Conservation (phyloP, 73 alveolate genomes). For the Urostyla sp. region DNA sequence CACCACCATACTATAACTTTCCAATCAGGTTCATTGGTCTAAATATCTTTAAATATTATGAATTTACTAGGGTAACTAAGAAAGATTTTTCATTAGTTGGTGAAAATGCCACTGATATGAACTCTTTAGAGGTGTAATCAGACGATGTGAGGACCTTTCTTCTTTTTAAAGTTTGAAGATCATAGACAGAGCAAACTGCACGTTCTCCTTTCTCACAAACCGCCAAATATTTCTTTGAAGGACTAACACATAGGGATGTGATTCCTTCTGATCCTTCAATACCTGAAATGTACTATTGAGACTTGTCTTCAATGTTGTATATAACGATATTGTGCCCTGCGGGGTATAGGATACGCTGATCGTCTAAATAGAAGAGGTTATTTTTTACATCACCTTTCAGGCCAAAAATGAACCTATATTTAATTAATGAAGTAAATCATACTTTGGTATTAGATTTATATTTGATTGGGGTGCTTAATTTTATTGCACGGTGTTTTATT, state of each 20-base stretch:
- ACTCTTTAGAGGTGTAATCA: conserved; percentile 82
- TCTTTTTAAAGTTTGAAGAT: conserved; percentile 62
- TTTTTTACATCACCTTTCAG: conserved; percentile 76
- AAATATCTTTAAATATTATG: neutral
- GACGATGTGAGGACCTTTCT: conserved; percentile 74
- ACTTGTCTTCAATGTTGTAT: conserved; percentile 79
- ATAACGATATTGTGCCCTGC: conserved; percentile 95
- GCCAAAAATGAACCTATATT: conserved; percentile 75
- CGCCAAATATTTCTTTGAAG: conserved; percentile 76
- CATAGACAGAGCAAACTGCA: conserved; percentile 80
- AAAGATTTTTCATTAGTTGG: conserved; percentile 77
- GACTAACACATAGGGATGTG: conserved; percentile 78
- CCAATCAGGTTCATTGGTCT: conserved; percentile 88
- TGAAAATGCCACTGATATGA: conserved; percentile 84
- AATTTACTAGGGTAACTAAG: conserved; percentile 77
- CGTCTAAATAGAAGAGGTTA: conserved; percentile 83
- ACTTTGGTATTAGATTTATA: conserved; percentile 46
- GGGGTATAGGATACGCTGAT: conserved; percentile 89
- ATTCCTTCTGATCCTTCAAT: conserved; percentile 87
- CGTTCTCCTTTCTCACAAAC: conserved; percentile 83
- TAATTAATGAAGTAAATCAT: neutral
- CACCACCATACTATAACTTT: conserved; percentile 83
- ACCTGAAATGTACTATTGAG: conserved; percentile 74
- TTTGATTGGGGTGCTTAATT: neutral
- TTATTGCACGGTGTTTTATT: too few relatives aligned